Evolutionary conservation across 352 stramenopile genomes (phyloP), one percentile per base, ranked within the genome.

Genomic region (Elongisporangium anandrum): DNA sequence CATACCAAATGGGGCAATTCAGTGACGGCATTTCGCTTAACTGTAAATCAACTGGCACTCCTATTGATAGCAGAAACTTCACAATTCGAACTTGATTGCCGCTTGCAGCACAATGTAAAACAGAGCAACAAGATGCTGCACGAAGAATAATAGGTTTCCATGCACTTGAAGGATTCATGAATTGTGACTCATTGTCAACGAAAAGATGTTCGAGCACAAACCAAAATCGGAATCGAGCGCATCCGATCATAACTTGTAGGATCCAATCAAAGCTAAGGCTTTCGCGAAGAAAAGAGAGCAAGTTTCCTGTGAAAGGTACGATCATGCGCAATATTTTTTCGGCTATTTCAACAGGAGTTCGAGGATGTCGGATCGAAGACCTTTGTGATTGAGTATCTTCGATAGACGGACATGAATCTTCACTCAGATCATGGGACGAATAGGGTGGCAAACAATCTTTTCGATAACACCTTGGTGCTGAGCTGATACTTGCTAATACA

Each of bases 61-160:
- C 79, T 0, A 86, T 57, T 2, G 59, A 59, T 41, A 89, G 61
- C 39, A 87, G 64, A 50, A 87, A 87, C 34, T 58, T 53, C 16
- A 86, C 52, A 17, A 87, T 15, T 8, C 63, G 41, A 10, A 64
- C 66, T 60, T 79, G 68, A 45, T 87, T 79, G 19, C 75, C 41
- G 52, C 73, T 66, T 16, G 77, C 79, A 2, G 77, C 77, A n/a
- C 79, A 65, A 34, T 87, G 73, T 2, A 89, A 34, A 4, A 83
- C 52, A 17, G 82, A 69, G 13, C 70, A 86, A 50, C 64, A 81
- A 12, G 49, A 75, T 20, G 65, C 60, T 1, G 73, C 77, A 8
- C 79, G 79, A 8, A 83, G 61, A 13, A 85, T 24, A 5, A 80
- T 51, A 7, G 75, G 61, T 17, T 85, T 84, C 75, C 71, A 86